phyloP scores from a whole-genome alignment of 2,329 filamentous ascomycete species.

The Alternaria sp. region DNA sequence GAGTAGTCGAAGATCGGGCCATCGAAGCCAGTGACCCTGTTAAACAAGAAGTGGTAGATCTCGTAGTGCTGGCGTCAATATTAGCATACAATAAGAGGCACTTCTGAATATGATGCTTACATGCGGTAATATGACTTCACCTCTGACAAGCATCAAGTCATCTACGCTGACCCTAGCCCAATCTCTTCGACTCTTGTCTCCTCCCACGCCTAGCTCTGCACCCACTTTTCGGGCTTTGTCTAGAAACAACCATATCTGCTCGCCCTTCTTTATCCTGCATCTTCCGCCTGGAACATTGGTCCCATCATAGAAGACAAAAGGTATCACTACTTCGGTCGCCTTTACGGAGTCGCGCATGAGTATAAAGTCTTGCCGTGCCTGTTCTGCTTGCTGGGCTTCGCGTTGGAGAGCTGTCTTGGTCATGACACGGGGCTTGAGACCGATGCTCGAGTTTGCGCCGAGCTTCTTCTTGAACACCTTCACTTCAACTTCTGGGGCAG shows the following conservation, averaged over 20 bases:
- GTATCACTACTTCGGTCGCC: constrained; percentile 86
- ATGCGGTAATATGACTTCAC: constrained; percentile 91
- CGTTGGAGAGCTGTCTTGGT: constrained; percentile 80
- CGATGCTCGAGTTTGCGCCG: constrained; percentile 69
- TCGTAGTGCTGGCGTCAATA: constrained; percentile 79
- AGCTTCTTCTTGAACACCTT: constrained; percentile 59
- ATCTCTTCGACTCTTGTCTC: constrained; percentile 73
- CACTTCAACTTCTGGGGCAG: constrained; percentile 43
- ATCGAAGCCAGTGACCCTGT: constrained; percentile 79
- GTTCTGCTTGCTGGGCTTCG: constrained; percentile 80
- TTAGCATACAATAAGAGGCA: constrained; percentile 18
- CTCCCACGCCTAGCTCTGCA: constrained; percentile 79
- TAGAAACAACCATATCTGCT: constrained; percentile 90
- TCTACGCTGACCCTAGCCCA: constrained; percentile 96
- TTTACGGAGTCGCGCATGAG: constrained; percentile 86
- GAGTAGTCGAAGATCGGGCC: constrained; percentile 83
- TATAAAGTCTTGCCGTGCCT: constrained; percentile 81
- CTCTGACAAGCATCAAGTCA: constrained; percentile 91
- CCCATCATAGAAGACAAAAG: constrained; percentile 97
- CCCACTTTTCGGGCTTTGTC: constrained; percentile 92
- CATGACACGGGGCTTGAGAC: constrained; percentile 70
- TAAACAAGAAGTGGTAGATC: constrained; percentile 96
- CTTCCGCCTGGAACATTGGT: constrained; percentile 86
- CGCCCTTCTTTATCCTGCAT: constrained; percentile 90
- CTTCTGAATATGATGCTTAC: constrained; percentile 59